phyloP scores from a whole-genome alignment of 345 rosid genomes.

The Physaria fendleri region DNA sequence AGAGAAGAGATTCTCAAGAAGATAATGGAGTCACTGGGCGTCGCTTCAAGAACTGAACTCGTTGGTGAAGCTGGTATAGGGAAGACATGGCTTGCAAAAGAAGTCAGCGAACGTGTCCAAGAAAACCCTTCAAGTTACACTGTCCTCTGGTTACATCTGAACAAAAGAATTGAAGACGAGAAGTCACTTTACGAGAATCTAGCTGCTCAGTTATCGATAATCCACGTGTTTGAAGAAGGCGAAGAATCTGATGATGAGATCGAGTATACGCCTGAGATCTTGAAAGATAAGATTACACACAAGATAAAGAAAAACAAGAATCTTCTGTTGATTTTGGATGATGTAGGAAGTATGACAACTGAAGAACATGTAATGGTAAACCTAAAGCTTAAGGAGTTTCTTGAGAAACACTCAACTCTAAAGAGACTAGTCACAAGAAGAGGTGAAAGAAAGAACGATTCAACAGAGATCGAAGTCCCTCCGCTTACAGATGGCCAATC shows the following conservation, averaged over 20 bases:
- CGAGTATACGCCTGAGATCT: not conserved
- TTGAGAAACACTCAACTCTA: not conserved
- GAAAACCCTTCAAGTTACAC: not conserved
- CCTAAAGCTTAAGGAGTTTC: not conserved
- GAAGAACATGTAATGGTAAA: not conserved
- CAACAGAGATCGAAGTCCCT: conserved; percentile 1
- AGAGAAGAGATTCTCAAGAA: not conserved
- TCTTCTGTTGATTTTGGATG: conserved; percentile 47
- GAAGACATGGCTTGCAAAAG: conserved; percentile 29
- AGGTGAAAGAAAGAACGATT: not conserved
- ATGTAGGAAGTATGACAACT: conserved; percentile 16
- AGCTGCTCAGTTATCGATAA: conserved; percentile 32
- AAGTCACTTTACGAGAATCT: conserved; percentile 25
- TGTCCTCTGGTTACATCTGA: conserved; percentile 30
- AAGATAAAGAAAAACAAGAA: not conserved
- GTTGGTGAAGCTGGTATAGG: conserved; percentile 33
- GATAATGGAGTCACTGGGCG: not conserved
- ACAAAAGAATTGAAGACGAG: not conserved
- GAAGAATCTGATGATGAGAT: conserved; percentile 4
- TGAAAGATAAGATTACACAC: not conserved
- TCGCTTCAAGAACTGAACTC: conserved; percentile 9
- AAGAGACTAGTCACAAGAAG: conserved; percentile 30
- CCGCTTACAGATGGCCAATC: conserved; percentile 22
- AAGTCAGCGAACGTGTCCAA: conserved; percentile 4
- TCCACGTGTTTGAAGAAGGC: conserved; percentile 27